Percentiles rank a stretch among this genome's conserved stretches.
Conservation (phyloP, 1,284 basidiomycete genomes). For the Ustilago trichophora region DNA sequence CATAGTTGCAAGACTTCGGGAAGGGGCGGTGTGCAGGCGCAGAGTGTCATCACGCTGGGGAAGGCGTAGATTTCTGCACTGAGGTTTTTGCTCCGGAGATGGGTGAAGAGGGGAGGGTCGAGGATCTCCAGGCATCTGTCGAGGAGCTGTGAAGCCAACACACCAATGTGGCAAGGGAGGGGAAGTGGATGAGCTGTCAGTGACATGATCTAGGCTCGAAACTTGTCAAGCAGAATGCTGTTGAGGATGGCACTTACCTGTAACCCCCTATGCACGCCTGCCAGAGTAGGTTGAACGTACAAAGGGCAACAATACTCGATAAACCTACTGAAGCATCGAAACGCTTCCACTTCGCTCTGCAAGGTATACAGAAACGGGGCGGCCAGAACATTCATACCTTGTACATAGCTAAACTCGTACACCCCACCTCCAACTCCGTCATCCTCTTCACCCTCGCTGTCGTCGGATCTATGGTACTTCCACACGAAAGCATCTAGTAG, state of each 20-base stretch:
- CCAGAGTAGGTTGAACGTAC: constrained; percentile 93
- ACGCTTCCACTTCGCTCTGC: constrained; percentile 94
- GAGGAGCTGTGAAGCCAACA: constrained; percentile 73
- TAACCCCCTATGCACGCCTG: constrained; percentile 90
- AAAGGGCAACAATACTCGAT: constrained; percentile 91
- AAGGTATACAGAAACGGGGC: constrained; percentile 96
- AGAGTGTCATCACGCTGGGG: constrained; percentile 91
- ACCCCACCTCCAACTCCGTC: constrained; percentile 7
- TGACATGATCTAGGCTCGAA: too few species aligned
- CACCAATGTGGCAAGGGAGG: too few species aligned
- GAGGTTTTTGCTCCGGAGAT: constrained; percentile 88
- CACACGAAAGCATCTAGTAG: constrained; percentile 96
- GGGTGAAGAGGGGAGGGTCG: constrained; percentile 82
- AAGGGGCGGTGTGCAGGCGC: constrained; percentile 93
- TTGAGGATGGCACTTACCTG: constrained; percentile 72
- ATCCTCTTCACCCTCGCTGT: constrained; percentile 72
- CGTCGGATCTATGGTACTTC: constrained; percentile 73
- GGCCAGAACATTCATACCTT: constrained; percentile 98
- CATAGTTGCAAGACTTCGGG: constrained; percentile 92
- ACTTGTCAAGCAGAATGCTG: too few species aligned
- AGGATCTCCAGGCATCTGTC: constrained; percentile 90
- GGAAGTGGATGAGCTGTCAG: too few species aligned
- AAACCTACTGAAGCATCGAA: constrained; percentile 91
- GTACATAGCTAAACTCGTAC: constrained; percentile 88
- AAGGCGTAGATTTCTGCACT: constrained; percentile 98